A percentile compares a stretch with the other conserved stretches of the same genome.
Conservation (phyloP, 2,329 filamentous ascomycete genomes). For the Fonsecaea erecta region DNA sequence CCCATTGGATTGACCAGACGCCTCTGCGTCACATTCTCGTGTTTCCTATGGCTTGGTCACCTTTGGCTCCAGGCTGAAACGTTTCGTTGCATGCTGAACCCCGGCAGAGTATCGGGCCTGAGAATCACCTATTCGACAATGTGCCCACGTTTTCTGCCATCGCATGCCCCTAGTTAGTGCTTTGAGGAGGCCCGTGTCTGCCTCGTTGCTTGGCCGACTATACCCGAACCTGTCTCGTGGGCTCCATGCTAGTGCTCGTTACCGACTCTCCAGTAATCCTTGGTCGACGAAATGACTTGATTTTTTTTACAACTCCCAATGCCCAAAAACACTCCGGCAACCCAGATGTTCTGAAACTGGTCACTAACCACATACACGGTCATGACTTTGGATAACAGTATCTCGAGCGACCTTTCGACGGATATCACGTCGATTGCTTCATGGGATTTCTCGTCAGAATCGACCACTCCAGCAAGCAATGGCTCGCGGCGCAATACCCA, state of each 20-base stretch:
- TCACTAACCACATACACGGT: slow-evolving; percentile 8
- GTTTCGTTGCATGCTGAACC: slow-evolving; percentile 21
- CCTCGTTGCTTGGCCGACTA: slow-evolving; percentile 31
- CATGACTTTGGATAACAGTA: slow-evolving; percentile 24
- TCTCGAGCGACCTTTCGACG: slow-evolving; percentile 16
- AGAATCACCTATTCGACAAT: slow-evolving; percentile 2
- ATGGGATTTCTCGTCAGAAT: slow-evolving; percentile 26
- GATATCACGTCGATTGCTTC: slow-evolving; percentile 23
- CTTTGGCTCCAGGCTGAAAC: slow-evolving; percentile 30
- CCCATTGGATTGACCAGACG: slow-evolving; percentile 17
- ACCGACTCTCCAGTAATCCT: slow-evolving; percentile 10
- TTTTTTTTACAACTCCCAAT: slow-evolving; percentile 7
- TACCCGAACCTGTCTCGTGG: slow-evolving; percentile 27
- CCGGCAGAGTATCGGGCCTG: background rate
- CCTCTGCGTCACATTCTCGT: slow-evolving; percentile 29
- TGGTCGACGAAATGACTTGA: slow-evolving; percentile 6
- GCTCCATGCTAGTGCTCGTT: slow-evolving; percentile 14
- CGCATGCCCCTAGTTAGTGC: background rate
- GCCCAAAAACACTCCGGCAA: slow-evolving; percentile 5
- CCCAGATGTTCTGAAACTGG: slow-evolving; percentile 17
- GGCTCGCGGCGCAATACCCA: slow-evolving; percentile 9
- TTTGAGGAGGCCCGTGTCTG: slow-evolving; percentile 21
- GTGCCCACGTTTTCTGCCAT: slow-evolving; percentile 6
- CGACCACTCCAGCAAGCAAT: slow-evolving; percentile 8
- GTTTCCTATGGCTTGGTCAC: slow-evolving; percentile 9